phyloP scores from a whole-genome alignment of 768 basidiomycete species.

The Leccinum obscurum region DNA sequence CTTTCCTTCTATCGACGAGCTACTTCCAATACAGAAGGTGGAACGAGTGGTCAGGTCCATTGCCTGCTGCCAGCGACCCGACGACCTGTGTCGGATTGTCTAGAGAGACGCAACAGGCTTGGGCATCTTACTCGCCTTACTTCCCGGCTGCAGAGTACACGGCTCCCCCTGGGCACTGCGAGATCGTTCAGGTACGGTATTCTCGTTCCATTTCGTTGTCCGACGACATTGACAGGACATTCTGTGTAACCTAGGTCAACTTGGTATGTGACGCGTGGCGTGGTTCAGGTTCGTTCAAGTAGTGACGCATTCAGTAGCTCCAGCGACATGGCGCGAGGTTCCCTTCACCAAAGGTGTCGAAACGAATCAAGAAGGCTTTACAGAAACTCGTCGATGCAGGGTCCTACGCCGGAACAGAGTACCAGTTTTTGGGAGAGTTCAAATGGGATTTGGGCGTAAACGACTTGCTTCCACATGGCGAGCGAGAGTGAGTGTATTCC shows the following conservation, averaged over 20 bases:
- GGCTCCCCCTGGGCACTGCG: constrained; percentile 48
- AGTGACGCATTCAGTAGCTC: constrained; percentile 44
- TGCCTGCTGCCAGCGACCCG: not conserved
- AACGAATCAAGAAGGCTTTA: constrained; percentile 47
- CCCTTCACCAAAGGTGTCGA: constrained; percentile 55
- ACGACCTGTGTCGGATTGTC: constrained; percentile 9
- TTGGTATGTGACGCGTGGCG: constrained; percentile 19
- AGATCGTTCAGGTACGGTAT: constrained; percentile 51
- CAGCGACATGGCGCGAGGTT: constrained; percentile 82
- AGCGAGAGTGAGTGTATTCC: constrained; percentile 49
- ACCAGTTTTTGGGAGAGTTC: constrained; percentile 61
- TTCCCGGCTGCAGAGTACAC: constrained; percentile 47
- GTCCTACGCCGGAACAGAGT: constrained; percentile 42
- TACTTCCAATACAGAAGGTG: constrained; percentile 17
- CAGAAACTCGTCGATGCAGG: constrained; percentile 52
- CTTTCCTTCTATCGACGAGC: constrained; percentile 11
- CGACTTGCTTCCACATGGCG: constrained; percentile 67
- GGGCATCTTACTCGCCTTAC: constrained; percentile 67
- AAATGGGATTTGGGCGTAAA: constrained; percentile 56
- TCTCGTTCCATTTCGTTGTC: not conserved
- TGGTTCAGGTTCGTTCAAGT: not conserved
- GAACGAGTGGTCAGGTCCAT: not conserved
- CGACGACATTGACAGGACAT: not conserved
- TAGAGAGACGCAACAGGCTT: constrained; percentile 36
- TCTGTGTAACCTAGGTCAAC: constrained; percentile 21